phyloP scores from a whole-genome alignment of 257 asterid genomes.

The Nicotiana knightiana region DNA sequence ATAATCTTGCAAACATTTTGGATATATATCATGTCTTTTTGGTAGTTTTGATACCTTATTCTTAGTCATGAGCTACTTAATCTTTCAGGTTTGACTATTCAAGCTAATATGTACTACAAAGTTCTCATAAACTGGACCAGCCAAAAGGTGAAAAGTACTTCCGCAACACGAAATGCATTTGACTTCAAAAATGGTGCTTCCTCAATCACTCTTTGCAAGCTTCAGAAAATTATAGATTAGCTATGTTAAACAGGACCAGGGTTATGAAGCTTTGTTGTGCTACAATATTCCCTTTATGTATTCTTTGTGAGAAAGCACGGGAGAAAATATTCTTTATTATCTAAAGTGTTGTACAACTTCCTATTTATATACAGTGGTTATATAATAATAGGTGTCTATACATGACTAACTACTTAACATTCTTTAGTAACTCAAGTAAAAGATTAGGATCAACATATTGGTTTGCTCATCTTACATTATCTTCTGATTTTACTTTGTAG shows the following conservation, averaged over 20 bases:
- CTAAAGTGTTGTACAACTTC: too few relatives aligned
- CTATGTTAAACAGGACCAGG: neutral
- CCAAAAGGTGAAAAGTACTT: conserved; percentile 89
- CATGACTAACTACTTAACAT: neutral
- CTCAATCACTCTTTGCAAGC: conserved; percentile 3
- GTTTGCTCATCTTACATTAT: neutral
- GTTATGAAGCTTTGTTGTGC: neutral
- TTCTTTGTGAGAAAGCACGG: too few relatives aligned
- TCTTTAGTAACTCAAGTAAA: neutral
- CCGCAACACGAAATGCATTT: conserved; percentile 71
- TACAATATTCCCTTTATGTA: neutral
- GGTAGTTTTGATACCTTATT: neutral
- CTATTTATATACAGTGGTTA: too few relatives aligned
- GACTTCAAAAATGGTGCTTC: conserved; percentile 75
- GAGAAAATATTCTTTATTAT: too few relatives aligned
- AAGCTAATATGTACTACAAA: conserved; percentile 81
- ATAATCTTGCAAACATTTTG: neutral
- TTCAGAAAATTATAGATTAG: neutral
- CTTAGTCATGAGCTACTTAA: neutral
- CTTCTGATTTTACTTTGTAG: conserved; percentile 38
- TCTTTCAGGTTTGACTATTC: conserved; percentile 79
- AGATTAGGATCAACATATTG: neutral
- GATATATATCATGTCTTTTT: neutral
- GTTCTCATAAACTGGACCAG: conserved; percentile 89
- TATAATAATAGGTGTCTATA: too few relatives aligned